Base-by-base conservation (phyloP, 75 land plant species). In the Isoetes taiwanensis region DNA sequence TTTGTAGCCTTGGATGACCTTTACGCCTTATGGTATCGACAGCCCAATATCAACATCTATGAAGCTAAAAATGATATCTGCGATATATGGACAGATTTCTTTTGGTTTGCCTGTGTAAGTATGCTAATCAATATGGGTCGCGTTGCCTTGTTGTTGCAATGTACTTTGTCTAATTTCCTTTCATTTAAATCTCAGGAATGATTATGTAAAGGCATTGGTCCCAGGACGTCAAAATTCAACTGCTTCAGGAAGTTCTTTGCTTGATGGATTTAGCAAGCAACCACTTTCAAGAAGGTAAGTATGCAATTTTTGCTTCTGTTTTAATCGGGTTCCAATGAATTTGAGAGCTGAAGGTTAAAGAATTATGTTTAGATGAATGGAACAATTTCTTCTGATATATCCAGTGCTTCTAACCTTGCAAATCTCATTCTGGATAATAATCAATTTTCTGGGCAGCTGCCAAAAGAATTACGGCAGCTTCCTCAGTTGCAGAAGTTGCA, bases 41-140 rank as follows among this genome's bases (percentile, higher is more conserved):
- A 85, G 81, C 64, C 69, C 68, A n/a, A 39, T 73, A 17, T 70
- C 81, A 43, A 56, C 59, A 9, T 58, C 41, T 10, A 76, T 78
- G 58, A 55, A 70, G 2, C 66, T 68, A 27, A 75, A 58, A 37
- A 67, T 81, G 79, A 56, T 57, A 39, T 48, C 70, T 14, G 31
- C 64, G 59, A 66, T 64, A 12, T 32, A 41, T 9, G 61, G 57
- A 17, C 54, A 43, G 27, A 71, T 85, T n/a, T 61, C 59, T 9
- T 85, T 81, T 39, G 16, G 43, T 20, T 69, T 81, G 90, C 56
- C 58, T 50, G 65, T 69, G 90, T 81, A 76, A 52, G 86, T n/a
- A 40, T n/a, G 30, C 56, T 63, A 1, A 25, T 30, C 12, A 20
- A 43, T 57, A 1, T 37, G 28, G 14, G 39, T 19, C 43, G 12